phyloP scores from a whole-genome alignment of 345 rosid species.

The Sisymbrium irio region DNA sequence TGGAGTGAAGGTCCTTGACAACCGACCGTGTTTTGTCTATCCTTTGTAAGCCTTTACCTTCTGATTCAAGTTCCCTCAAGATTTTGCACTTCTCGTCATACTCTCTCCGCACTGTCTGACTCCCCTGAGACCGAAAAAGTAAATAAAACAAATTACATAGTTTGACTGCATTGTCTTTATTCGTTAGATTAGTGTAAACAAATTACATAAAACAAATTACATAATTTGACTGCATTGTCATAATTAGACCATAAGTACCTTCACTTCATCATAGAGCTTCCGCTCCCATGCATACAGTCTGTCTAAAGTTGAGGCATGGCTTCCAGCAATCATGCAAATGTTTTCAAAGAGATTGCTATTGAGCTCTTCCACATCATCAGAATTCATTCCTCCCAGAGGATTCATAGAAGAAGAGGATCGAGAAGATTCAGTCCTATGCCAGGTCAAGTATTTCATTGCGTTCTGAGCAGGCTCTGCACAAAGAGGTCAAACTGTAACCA shows the following conservation, averaged over 20 bases:
- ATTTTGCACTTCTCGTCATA: slow-evolving; percentile 63
- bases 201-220: not conserved
- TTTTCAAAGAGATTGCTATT: slow-evolving; percentile 58
- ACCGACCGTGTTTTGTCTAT: slow-evolving; percentile 83
- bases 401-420: slow-evolving; percentile 76
- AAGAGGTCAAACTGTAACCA: slow-evolving; percentile 29
- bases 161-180: not conserved
- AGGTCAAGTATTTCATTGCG: slow-evolving; percentile 65
- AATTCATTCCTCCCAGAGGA: slow-evolving; percentile 60
- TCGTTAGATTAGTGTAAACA: not conserved
- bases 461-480: slow-evolving; percentile 64
- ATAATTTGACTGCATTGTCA: not conserved
- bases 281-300: slow-evolving; percentile 96
- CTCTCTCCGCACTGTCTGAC: slow-evolving; percentile 63
- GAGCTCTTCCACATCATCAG: slow-evolving; percentile 63
- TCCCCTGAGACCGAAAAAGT: slow-evolving; percentile 54
- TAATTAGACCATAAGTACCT: slow-evolving; percentile 44
- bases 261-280: slow-evolving; percentile 96
- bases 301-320: slow-evolving; percentile 94
- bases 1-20: slow-evolving; percentile 89
- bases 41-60: slow-evolving; percentile 45
- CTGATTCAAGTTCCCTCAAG: slow-evolving; percentile 73
- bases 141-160: not conserved
- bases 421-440: slow-evolving; percentile 91
- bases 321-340: slow-evolving; percentile 83